phyloP scores from a whole-genome alignment of 2,329 filamentous ascomycete species.

The Aureobasidium mangrovei region DNA sequence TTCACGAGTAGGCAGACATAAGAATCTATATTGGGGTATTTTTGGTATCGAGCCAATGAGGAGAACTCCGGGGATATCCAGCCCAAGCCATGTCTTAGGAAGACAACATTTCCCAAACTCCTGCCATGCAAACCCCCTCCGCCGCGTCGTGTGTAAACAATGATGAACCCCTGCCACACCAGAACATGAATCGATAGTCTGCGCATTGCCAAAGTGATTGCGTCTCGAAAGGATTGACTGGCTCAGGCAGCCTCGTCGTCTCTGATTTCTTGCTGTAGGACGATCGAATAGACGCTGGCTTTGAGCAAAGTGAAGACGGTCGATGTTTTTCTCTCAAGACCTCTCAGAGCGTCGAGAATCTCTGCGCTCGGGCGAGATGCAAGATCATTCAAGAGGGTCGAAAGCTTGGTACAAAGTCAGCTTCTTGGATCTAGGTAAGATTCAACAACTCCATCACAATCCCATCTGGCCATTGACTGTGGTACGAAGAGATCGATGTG shows the following conservation, averaged over 20 bases:
- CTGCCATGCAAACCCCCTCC: not conserved
- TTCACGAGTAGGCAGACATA: too few relatives aligned
- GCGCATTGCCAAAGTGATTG: too few relatives aligned
- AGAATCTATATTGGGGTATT: too few relatives aligned
- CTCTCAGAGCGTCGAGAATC: slow-evolving; percentile 75
- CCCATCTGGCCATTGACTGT: too few relatives aligned
- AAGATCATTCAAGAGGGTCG: slow-evolving; percentile 54
- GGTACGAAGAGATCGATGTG: too few relatives aligned
- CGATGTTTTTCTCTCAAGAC: slow-evolving; percentile 88
- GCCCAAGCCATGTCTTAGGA: not conserved
- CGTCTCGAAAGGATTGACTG: not conserved
- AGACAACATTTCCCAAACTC: not conserved
- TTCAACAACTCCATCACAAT: too few relatives aligned
- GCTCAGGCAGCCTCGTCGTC: slow-evolving; percentile 44
- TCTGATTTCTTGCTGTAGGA: slow-evolving; percentile 91
- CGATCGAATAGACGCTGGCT: slow-evolving; percentile 97
- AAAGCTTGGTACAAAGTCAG: slow-evolving; percentile 29
- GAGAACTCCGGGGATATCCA: not conserved
- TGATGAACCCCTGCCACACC: too few relatives aligned
- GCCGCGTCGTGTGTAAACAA: too few relatives aligned
- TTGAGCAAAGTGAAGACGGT: slow-evolving; percentile 93
- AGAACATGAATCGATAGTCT: too few relatives aligned
- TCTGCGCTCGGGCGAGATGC: slow-evolving; percentile 59
- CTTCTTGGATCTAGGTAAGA: not conserved
- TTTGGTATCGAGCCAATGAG: too few relatives aligned